Base-by-base conservation (phyloP, 768 basidiomycete species). In the Sutorius australiensis region DNA sequence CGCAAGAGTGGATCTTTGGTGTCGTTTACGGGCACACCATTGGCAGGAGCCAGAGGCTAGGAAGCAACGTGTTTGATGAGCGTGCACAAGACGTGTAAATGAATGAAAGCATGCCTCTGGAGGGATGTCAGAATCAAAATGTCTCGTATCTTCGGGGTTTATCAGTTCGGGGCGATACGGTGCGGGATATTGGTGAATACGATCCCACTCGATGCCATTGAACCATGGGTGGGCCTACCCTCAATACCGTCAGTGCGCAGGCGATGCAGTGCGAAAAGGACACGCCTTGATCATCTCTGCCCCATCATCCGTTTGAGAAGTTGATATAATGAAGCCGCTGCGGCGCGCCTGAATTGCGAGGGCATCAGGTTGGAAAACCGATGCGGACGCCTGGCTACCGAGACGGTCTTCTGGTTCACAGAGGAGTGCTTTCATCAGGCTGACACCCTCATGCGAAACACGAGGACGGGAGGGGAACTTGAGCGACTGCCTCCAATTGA, bases 351-450 rank as follows among this genome's bases (percentile, higher is more conserved):
- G 83, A 46, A 84, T 70, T 62, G 91, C 79, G 72, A 89, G 77
- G 30, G 88, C 86, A 69, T 92, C 85, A 31, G 91, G 88, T 56
- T 90, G 77, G 46, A 80, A 81, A 43, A 83, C 81, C 47, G 85
- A 87, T 46, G 82, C 75, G 33, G 81, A 77, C 24, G 81, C 70
- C 66, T 87, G 85, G 44, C 87, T 88, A 36, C 91, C 93, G 44
- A 99, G 78, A 47, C 95, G 85, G 69, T 97, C 92, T 73, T 98
- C 94, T 7, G 93, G 87, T 71, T 99, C 95, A 69, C 95, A 98
- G 31, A 98, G 82, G 24, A 98, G 79, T 60, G 84, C 84, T 63
- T 87, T 81, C 81, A 98, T 90, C 63, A 98, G 76, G 73, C 86
- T 86, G 56, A 91, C 80, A 47, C 87, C 94, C 72, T 92, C 91